These are phyloP conservation scores for Penicillium pancosmium DNA, from an alignment of 495 filamentous ascomycete genomes.

Conservation along the genomic window DNA sequence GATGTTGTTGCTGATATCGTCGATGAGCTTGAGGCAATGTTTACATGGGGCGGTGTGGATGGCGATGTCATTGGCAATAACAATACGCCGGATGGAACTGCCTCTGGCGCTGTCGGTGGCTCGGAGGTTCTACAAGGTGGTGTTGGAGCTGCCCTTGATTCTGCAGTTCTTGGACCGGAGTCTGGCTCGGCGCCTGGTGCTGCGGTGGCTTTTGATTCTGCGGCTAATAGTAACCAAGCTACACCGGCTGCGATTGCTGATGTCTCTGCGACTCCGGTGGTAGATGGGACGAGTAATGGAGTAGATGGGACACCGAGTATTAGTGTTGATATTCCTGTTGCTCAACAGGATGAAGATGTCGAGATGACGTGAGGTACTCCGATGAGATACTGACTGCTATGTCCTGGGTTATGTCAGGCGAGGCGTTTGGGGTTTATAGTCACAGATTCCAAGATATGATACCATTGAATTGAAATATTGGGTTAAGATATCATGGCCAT, in stretches of 20 bases:
- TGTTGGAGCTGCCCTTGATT: conserved; percentile 40
- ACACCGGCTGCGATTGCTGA: conserved; percentile 15
- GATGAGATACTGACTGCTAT: too few relatives aligned
- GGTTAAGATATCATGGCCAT: background rate
- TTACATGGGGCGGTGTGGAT: conserved; percentile 48
- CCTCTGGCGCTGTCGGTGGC: conserved; percentile 37
- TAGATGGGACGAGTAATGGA: conserved; percentile 24
- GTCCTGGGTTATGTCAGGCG: background rate
- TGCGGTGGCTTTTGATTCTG: conserved; percentile 23
- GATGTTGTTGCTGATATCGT: conserved; percentile 90
- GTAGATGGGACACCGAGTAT: conserved; percentile 30
- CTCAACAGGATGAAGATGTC: conserved; percentile 36
- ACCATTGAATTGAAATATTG: conserved; percentile 3
- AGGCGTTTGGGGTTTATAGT: conserved; percentile 4
- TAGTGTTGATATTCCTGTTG: conserved; percentile 23
- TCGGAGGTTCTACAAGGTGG: conserved; percentile 41
- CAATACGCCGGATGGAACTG: conserved; percentile 29
- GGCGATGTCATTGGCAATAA: conserved; percentile 40
- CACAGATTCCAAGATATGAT: background rate
- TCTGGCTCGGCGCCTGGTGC: conserved; percentile 13
- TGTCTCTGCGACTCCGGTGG: too few relatives aligned
- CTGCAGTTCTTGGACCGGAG: conserved; percentile 12
- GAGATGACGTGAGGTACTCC: conserved; percentile 39
- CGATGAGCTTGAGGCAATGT: conserved; percentile 78
- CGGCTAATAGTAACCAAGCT: conserved; percentile 27